Conservation (phyloP, 768 basidiomycete species). For the Leccinum fibrillosum region DNA sequence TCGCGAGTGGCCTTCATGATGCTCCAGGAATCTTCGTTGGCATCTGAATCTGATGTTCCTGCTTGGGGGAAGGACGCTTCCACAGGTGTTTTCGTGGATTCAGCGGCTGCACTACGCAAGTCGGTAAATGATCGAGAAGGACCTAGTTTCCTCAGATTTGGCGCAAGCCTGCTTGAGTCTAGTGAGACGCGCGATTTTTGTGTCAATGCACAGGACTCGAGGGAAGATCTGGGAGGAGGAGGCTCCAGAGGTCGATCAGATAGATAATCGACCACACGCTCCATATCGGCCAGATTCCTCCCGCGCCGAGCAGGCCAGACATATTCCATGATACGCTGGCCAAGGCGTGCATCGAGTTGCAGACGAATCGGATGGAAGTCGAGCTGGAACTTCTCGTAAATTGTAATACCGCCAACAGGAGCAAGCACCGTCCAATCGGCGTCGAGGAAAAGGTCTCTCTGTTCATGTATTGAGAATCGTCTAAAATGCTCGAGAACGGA, state of each 20-base stretch:
- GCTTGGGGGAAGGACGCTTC: constrained; percentile 9
- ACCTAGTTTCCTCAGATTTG: constrained; percentile 50
- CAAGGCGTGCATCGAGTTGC: constrained; percentile 81
- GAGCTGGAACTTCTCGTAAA: constrained; percentile 80
- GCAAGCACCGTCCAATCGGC: constrained; percentile 83
- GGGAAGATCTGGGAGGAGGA: constrained; percentile 39
- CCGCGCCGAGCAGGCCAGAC: constrained; percentile 68
- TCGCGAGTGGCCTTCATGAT: constrained; percentile 19
- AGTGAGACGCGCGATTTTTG: constrained; percentile 30
- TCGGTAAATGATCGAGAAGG: constrained; percentile 71
- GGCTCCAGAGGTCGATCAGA: constrained; percentile 19
- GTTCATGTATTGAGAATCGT: constrained; percentile 9
- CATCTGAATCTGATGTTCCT: constrained; percentile 15
- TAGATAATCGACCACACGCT: neutral
- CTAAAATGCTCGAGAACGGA: neutral
- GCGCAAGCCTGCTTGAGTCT: constrained; percentile 35
- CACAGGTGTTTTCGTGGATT: constrained; percentile 23
- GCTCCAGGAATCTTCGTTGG: constrained; percentile 21
- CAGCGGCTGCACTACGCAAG: constrained; percentile 46
- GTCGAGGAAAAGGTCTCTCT: constrained; percentile 72
- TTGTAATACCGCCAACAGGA: constrained; percentile 90
- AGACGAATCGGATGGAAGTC: constrained; percentile 83
- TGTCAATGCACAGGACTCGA: constrained; percentile 48
- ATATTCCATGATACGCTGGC: constrained; percentile 82
- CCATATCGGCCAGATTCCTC: constrained; percentile 14